A percentile compares a stretch with the other conserved stretches of the same genome.
These are phyloP conservation scores for Ophiognomonia clavigignenti-juglandacearum DNA, from an alignment of 2,329 filamentous ascomycete genomes.

Conservation along the genomic window DNA sequence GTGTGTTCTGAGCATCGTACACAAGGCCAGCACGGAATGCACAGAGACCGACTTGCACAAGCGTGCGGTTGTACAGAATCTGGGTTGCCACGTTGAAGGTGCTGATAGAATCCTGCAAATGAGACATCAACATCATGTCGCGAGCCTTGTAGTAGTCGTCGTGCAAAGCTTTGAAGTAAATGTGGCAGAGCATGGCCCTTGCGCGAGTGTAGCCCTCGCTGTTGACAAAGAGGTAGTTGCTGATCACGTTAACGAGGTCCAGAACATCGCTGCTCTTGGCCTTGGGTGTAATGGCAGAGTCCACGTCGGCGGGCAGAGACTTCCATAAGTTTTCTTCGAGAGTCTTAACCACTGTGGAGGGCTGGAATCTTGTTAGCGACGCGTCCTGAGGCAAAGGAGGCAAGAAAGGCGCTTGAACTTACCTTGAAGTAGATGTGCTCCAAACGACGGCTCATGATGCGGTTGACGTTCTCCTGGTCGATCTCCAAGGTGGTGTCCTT, in stretches of 20 bases:
- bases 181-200: constrained; percentile 95
- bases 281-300: constrained; percentile 79
- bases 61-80: constrained; percentile 96
- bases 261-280: constrained; percentile 62
- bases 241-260: constrained; percentile 77
- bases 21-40: constrained; percentile 96
- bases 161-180: constrained; percentile 96
- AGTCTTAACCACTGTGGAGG: constrained; percentile 85
- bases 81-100: constrained; percentile 97
- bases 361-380: constrained; percentile 42
- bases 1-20: constrained; percentile 94
- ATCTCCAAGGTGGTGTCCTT: constrained; percentile 66
- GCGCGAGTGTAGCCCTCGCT: constrained; percentile 95
- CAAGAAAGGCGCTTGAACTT: no score
- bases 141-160: constrained; percentile 97
- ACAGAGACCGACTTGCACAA: constrained; percentile 96
- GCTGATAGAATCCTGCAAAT: constrained; percentile 93
- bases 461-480: constrained; percentile 84
- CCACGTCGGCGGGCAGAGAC: constrained; percentile 60
- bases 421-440: constrained; percentile 99
- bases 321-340: constrained; percentile 95
- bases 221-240: constrained; percentile 90
- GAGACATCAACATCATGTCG: constrained; percentile 99
- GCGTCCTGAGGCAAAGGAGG: background rate
- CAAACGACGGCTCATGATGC: constrained; percentile 85